Percentiles rank a stretch among this genome's conserved stretches.
Evolutionary conservation across 2,329 filamentous ascomycete genomes (phyloP).

Genomic region (Hirsutella thompsonii): DNA sequence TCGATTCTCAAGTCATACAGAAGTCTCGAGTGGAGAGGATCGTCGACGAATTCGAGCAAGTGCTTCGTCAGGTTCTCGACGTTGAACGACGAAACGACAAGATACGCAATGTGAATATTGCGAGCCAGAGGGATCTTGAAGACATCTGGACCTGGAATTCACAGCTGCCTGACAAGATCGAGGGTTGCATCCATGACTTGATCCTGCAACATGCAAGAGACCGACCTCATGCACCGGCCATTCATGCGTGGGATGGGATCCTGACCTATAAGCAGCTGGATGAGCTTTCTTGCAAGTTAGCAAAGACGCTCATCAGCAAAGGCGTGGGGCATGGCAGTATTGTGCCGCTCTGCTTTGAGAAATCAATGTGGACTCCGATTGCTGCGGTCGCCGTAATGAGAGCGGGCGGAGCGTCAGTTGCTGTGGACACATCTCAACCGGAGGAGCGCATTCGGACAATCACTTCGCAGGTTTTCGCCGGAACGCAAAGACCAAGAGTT

Average conservation of each 20-base stretch:
- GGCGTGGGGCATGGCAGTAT: constrained; percentile 7
- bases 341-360: constrained; percentile 3
- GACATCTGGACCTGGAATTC: constrained; percentile 1
- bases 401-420: constrained; percentile 7
- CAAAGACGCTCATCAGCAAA: constrained; percentile 2
- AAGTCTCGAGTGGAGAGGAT: background rate
- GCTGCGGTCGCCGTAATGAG: constrained; percentile 7
- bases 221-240: constrained; percentile 14
- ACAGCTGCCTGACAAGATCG: background rate
- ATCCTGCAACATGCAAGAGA: background rate
- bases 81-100: background rate
- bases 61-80: background rate
- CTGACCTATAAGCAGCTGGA: constrained; percentile 24
- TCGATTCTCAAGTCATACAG: background rate
- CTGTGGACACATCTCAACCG: constrained; percentile 5
- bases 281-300: constrained; percentile 1
- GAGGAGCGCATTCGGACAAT: constrained; percentile 7
- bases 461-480: constrained; percentile 4
- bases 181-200: background rate
- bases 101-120: background rate
- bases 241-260: constrained; percentile 27
- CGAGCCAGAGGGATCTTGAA: background rate
- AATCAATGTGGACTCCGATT: constrained; percentile 6
- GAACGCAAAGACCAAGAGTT: constrained; percentile 1
- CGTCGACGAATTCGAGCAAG: background rate